Base-by-base conservation (phyloP, 2,329 filamentous ascomycete genomes). In the Byssothecium circinans region DNA sequence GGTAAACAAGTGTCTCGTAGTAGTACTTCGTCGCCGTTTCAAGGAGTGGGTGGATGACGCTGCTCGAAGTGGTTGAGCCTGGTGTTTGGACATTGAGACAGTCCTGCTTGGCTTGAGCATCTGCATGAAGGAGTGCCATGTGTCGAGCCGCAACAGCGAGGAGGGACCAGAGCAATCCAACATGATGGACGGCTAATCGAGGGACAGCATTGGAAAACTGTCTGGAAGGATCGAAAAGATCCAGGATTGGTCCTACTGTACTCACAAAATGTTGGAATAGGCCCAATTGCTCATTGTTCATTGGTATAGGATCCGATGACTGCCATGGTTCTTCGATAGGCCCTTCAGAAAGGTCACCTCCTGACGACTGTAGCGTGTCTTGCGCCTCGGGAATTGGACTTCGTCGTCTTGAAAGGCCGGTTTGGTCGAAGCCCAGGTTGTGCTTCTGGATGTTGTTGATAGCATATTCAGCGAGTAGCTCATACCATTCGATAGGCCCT, bases 1-100 rank as follows among this genome's bases (percentile, higher is more conserved):
- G 70, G 50, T 85, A 86, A 41, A 82, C 79, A 0, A 86, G 69
- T 0, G 82, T 84, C 57, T 85, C 81, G 55, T 83, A 81, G 58
- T 86, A 86, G 50, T 84, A 85, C 78, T 67, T 64, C 14, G 79
- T 67, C 1, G 63, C 63, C 3, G 36, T 74, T 65, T 29, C 75
- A 65, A 52, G 68, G 51, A 56, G 74, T 1, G 65, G 65, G 7
- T 62, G 67, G 6, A 51, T 55, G 1, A 60, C 50, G 2, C 56
- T 42, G 20, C 53, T 50, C 27, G 40, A 48, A 4, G 17, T 34
- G 10, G 54, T 54, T 0, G 53, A 47, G 10, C 43, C 48, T 10
- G 55, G 50, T 2, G 47, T 52, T 8, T 68, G 64, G 20, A 66
- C 65, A 22, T 61, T 59, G 30, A 68, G 63, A 11, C 60, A 62